Conservation (phyloP, 2,329 filamentous ascomycete species). For the Pseudocercospora musae region DNA sequence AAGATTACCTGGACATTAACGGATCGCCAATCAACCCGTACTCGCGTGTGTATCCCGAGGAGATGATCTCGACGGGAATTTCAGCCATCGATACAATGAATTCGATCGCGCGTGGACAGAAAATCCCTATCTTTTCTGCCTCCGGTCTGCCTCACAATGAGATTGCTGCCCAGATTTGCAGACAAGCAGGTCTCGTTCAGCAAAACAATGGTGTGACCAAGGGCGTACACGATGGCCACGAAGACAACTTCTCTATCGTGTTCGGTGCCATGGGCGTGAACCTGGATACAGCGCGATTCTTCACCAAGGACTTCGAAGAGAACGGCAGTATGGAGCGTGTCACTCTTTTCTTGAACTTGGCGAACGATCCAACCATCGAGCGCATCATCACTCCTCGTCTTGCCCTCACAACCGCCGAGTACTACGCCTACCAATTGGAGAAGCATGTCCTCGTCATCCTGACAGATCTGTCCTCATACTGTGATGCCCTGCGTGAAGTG, state of each 20-base stretch:
- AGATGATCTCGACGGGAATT: conserved; percentile 99
- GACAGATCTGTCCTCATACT: conserved; percentile 96
- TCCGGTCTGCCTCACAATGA: conserved; percentile 98
- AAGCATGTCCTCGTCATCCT: conserved; percentile 99
- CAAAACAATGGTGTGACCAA: conserved; percentile 59
- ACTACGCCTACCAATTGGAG: conserved; percentile 99
- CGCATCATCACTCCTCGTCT: conserved; percentile 99
- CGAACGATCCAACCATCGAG: conserved; percentile 98
- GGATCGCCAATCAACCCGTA: conserved; percentile 98
- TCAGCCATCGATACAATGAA: conserved; percentile 97
- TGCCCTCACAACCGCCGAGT: conserved; percentile 95
- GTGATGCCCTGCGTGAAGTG: conserved; percentile 96
- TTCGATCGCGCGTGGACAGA: conserved; percentile 92
- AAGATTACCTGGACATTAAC: conserved; percentile 99
- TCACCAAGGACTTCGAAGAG: conserved; percentile 97
- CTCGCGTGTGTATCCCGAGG: conserved; percentile 95
- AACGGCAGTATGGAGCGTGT: conserved; percentile 97
- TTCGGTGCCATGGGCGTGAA: conserved; percentile 99
- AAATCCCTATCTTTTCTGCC: conserved; percentile 99
- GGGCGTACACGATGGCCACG: conserved; percentile 91
- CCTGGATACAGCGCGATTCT: conserved; percentile 97
- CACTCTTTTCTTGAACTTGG: conserved; percentile 97
- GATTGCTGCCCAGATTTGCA: conserved; percentile 97
- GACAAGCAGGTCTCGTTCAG: conserved; percentile 89
- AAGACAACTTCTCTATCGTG: conserved; percentile 99